Conservation (phyloP, 2,329 filamentous ascomycete species). For the Apiospora arundinis region DNA sequence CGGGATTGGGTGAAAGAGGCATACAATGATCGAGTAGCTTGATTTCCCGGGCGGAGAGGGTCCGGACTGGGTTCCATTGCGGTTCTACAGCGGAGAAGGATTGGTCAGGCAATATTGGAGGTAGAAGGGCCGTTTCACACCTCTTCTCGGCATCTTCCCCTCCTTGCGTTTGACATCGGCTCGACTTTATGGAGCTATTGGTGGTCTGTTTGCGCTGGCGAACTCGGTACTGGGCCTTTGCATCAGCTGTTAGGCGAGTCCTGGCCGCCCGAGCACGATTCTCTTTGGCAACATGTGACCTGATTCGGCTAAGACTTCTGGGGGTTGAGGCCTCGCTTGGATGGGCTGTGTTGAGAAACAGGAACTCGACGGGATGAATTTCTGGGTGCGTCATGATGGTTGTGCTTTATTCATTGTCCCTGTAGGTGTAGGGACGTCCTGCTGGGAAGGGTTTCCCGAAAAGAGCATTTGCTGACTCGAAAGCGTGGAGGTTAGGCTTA, state of each 20-base stretch:
- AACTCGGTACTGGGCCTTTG: not conserved
- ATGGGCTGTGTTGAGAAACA: constrained; percentile 1
- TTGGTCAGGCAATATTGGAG: not conserved
- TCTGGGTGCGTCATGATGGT: not conserved
- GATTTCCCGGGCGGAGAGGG: not conserved
- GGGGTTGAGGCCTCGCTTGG: not conserved
- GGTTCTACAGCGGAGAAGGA: not conserved
- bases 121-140: not conserved
- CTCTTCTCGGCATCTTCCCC: not conserved
- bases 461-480: not conserved
- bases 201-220: not conserved
- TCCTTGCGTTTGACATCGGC: not conserved
- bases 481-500: not conserved
- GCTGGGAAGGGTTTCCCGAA: not conserved
- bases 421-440: not conserved
- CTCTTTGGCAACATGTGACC: not conserved
- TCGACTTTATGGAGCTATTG: not conserved
- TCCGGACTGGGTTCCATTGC: not conserved
- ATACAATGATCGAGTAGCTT: not conserved
- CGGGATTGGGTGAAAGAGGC: not conserved
- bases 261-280: not conserved
- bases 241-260: not conserved
- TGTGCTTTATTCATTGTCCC: not conserved
- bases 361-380: not conserved
- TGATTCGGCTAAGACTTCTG: not conserved